Evolutionary conservation across 2,329 filamentous ascomycete species (phyloP), one percentile per base, ranked within the genome.

Genomic region (Xylariaceae sp.): DNA sequence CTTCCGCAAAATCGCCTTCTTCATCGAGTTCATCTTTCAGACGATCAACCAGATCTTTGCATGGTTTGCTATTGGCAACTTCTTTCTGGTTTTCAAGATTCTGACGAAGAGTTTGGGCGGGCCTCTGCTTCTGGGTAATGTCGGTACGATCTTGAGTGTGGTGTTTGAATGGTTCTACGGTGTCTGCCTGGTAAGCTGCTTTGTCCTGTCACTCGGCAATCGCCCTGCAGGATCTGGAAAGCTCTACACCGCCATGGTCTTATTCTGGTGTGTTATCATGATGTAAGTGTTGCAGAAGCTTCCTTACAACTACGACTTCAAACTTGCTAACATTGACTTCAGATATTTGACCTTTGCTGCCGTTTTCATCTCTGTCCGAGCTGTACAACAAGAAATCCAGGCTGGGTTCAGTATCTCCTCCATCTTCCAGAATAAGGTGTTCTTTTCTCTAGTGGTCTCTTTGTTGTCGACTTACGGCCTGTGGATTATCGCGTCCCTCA

Each of bases 21-120:
- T 96, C 65, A 73, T 97, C 62, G 94, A 99, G 70, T 97, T 96
- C 71, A 76, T 87, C 62, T 99, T 96, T 75, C 91, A 96, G 72
- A 94, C 90, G 1, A 80, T 92, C 72, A 95, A 89, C 78, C 96
- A 97, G 89, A 81, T 99, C 68, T 99, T 97, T 71, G 91, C 94
- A 51, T 99, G 94, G 94, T 97, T 99, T 69, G 90, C 88, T 65
- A 94, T 97, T 67, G 88, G 94, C 68, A 99, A 99, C 75, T 99
- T 99, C 80, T 99, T 97, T 81, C 76, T 99, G 68, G 92, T 99
- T 64, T 99, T 99, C 78, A 91, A 91, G 72, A 97, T 99, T 69
- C 77, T 99, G 61, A 97, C 92, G 1, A 87, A 85, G 8, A 96
- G 91, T 66, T 77, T 99, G 61, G 87, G 89, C 45, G 79, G 81